Conservation (phyloP, 1,284 basidiomycete species). For the Tylopilus sp. region DNA sequence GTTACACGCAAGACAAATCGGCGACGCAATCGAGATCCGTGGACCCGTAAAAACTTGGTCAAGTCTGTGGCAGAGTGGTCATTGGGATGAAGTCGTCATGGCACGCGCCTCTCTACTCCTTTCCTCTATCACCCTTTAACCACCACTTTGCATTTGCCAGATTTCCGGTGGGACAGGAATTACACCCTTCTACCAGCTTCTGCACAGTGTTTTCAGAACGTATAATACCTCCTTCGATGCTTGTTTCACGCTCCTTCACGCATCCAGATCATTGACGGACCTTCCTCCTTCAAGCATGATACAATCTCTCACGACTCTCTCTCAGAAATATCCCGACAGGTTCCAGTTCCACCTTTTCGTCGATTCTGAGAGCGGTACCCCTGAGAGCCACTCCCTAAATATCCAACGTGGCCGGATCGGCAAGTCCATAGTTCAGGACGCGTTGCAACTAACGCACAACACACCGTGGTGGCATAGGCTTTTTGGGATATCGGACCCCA, state of each 20-base stretch:
- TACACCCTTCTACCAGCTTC: slow-evolving; percentile 75
- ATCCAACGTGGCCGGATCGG: slow-evolving; percentile 49
- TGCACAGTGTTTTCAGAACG: slow-evolving; percentile 43
- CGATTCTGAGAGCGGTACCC: slow-evolving; percentile 44
- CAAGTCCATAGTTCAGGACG: slow-evolving; percentile 45
- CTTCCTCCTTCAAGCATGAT: slow-evolving; percentile 65
- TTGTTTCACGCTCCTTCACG: slow-evolving; percentile 70
- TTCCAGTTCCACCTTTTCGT: slow-evolving; percentile 63
- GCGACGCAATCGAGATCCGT: slow-evolving; percentile 72
- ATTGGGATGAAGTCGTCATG: slow-evolving; percentile 79
- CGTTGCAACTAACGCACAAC: slow-evolving; percentile 34
- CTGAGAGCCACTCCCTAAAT: slow-evolving; percentile 18
- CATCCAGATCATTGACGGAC: slow-evolving; percentile 56
- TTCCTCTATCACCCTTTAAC: slow-evolving; percentile 1
- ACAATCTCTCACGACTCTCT: slow-evolving; percentile 47
- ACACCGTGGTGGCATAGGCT: slow-evolving; percentile 48
- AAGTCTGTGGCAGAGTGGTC: slow-evolving; percentile 50
- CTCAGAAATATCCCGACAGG: slow-evolving; percentile 50
- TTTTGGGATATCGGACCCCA: slow-evolving; percentile 29
- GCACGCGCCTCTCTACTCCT: slow-evolving; percentile 40
- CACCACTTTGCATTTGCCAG: slow-evolving; percentile 38
- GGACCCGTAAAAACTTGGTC: slow-evolving; percentile 74
- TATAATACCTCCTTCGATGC: slow-evolving; percentile 37
- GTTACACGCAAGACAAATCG: slow-evolving; percentile 68
- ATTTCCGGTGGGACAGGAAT: slow-evolving; percentile 84